Percentiles rank a stretch among this genome's conserved stretches.
These are phyloP conservation scores for Croton laevigatus DNA, from an alignment of 441 rosid species.

Conservation along the genomic window DNA sequence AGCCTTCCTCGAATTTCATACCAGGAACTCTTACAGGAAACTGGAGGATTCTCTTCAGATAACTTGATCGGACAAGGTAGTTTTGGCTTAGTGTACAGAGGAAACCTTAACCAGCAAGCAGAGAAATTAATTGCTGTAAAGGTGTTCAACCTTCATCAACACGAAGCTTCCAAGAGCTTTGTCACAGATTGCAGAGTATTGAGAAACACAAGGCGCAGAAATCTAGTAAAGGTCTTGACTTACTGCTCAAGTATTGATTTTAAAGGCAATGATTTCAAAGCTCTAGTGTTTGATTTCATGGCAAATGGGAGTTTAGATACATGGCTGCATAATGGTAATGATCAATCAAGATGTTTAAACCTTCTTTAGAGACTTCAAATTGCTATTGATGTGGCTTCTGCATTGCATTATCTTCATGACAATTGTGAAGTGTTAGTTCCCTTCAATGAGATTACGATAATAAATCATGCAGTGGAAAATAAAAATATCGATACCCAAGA, in stretches of 20 bases:
- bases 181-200: conserved; percentile 26
- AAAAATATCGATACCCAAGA: too few species aligned
- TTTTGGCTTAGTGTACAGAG: conserved; percentile 29
- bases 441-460: too few species aligned
- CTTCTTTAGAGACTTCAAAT: conserved; percentile 26
- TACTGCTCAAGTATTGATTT: conserved; percentile 28
- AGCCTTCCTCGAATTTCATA: conserved; percentile 16
- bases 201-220: conserved; percentile 23
- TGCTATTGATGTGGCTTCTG: conserved; percentile 29
- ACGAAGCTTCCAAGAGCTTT: conserved; percentile 28
- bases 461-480: too few species aligned
- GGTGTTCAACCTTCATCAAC: conserved; percentile 24
- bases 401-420: conserved; percentile 34
- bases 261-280: conserved; percentile 28
- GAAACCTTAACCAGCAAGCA: conserved; percentile 9
- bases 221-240: conserved; percentile 24
- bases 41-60: conserved; percentile 21
- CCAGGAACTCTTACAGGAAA: conserved; percentile 17
- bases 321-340: conserved; percentile 23
- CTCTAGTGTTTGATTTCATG: conserved; percentile 27
- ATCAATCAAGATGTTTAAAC: background rate
- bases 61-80: conserved; percentile 28
- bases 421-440: conserved; percentile 20
- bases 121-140: conserved; percentile 21
- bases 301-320: conserved; percentile 27